These are phyloP conservation scores for Apophysomyces trapeziformis DNA, from an alignment of 371 early-diverging fungal species.

Conservation along the genomic window DNA sequence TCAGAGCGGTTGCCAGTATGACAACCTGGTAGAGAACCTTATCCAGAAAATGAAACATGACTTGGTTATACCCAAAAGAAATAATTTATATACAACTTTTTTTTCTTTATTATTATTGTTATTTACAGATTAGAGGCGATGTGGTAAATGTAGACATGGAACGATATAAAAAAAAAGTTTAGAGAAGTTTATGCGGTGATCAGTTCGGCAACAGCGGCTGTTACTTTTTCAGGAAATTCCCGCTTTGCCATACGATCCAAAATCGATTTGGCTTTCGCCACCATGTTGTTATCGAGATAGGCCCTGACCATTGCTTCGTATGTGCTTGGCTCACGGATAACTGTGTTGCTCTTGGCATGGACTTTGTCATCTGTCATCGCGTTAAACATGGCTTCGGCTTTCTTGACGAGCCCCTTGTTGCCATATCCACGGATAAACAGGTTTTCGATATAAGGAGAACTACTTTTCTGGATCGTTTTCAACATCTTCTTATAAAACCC, in stretches of 20 bases:
- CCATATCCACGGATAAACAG: conserved; percentile 68
- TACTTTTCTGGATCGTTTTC: conserved; percentile 23
- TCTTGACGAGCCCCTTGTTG: conserved; percentile 40
- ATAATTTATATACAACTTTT: background rate
- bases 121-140: background rate
- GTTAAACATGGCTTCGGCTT: conserved; percentile 57
- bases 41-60: conserved; percentile 1
- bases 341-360: conserved; percentile 9
- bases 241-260: conserved; percentile 47
- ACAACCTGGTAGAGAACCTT: background rate
- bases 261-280: conserved; percentile 47
- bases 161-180: background rate
- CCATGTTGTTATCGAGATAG: conserved; percentile 52
- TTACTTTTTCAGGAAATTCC: conserved; percentile 55
- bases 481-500: conserved; percentile 40
- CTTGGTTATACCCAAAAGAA: background rate
- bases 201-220: conserved; percentile 40
- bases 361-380: conserved; percentile 58
- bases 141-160: background rate
- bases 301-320: conserved; percentile 68
- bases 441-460: conserved; percentile 67
- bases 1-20: conserved; percentile 42
- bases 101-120: background rate
- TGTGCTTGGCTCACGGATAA: conserved; percentile 67
- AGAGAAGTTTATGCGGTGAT: background rate